Base-by-base conservation (phyloP, 2,329 filamentous ascomycete species). In the Ophiosphaerella korrae region DNA sequence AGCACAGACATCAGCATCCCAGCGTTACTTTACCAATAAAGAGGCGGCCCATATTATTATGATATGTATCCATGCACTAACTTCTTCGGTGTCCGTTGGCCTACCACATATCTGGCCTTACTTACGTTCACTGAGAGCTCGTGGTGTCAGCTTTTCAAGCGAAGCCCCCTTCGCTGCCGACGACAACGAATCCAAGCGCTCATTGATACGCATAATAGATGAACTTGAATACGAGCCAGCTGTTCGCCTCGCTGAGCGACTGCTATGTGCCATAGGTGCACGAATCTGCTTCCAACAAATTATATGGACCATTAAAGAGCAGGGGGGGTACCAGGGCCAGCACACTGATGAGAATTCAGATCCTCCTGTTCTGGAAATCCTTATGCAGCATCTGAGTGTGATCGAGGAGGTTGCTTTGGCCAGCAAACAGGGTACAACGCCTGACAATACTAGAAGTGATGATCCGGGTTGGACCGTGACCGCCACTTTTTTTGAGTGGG, bases 401-500 rank as follows among this genome's bases (percentile, higher is more conserved):
- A 55, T 64, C 2, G 64, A 72, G 47, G 54, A 45, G 7, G 49
- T 56, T 44, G 63, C 60, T 14, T 35, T 67, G 11, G 42, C 48
- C n/a, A 57, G 38, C n/a, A 70, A 64, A 36, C 49, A 36, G n/a
- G 64, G 48, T 40, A 45, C 62, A 51, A 64, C 55, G 8, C 40
- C 55, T 5, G 51, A 42, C 11, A 49, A 49, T 7, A 57, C 48
- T 12, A 23, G 41, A 3, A 40, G 48, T 8, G 60, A 62, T 7
- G 70, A 73, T 38, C 71, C 70, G 5, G 70, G 70, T 3, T 73
- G 71, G 71, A 72, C 68, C 5, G 58, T 72, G 2, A 69, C 69
- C 13, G 59, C 70, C 7, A 66, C 68, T 0, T 70, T 74, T 5
- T 73, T 91, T 23, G 88, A 91, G 63, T 92, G 88, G 88, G 83